Base-by-base conservation (phyloP, 345 rosid genomes). In the Conringia planisiliqua region DNA sequence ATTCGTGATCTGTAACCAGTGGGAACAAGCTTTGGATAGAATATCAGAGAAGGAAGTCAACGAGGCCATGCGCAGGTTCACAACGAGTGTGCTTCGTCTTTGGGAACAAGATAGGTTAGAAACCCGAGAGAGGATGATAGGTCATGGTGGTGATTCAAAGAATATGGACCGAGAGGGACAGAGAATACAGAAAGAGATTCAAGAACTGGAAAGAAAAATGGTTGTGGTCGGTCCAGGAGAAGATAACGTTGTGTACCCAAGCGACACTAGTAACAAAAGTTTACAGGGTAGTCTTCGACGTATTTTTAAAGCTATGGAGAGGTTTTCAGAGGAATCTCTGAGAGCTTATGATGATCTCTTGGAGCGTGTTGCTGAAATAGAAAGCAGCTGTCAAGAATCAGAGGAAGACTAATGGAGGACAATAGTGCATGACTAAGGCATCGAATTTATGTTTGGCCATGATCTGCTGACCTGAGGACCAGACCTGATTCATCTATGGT, bases 1-100 rank as follows among this genome's bases (percentile, higher is more conserved):
- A 7, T 92, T 96, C n/a, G 95, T 96, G 17, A 90, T 96, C 39
- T 90, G 97, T 83, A 82, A 96, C 76, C 99, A 89, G 68, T 96
- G 99, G 99, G 85, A 88, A 10, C 89, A 89, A 80, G 86, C 87
- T 62, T 47, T 92, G 70, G 88, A 83, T 6, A 79, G 87, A 73
- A 78, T 88, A 84, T 89, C 93, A 8, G 99, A 90, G 76, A 88
- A 78, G 84, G 94, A 90, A 85, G 99, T 92, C 32, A 66, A 92
- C 27, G 80, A 80, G 17, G 86, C 98, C 5, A 84, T 96, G 88
- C 84, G 82, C 30, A 43, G 73, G 24, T 89, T 95, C 72, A 84
- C 87, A 17, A 78, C 14, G 35, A 81, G 83, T 17, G 89, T 96
- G 74, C 70, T 82, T 81, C 90, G 87, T 77, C 83, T 89, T 18